Conservation (phyloP, 179 eudicot genomes). For the Nepenthes alata region DNA sequence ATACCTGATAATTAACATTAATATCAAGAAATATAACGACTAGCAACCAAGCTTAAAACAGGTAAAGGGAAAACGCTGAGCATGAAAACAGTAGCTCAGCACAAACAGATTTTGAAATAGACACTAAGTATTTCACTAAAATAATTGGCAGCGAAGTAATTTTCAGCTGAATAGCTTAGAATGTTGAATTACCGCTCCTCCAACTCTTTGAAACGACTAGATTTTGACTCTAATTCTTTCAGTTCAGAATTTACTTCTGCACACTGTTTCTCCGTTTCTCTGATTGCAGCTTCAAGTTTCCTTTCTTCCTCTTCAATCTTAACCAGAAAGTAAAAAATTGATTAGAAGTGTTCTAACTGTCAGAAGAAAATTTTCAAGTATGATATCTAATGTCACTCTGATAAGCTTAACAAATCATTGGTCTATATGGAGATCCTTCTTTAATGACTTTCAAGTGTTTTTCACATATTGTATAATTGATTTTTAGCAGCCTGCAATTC, state of each 20-base stretch:
- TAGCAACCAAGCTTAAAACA: not conserved
- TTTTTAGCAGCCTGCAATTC: no score
- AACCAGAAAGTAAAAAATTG: constrained; percentile 10
- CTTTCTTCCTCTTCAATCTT: constrained; percentile 93
- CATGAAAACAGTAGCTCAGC: not conserved
- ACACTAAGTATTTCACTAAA: not conserved
- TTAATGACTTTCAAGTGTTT: no score
- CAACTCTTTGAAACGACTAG: constrained; percentile 76
- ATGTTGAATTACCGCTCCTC: constrained; percentile 63
- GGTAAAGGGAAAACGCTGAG: not conserved
- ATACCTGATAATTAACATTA: constrained; percentile 39
- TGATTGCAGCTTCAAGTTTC: constrained; percentile 85
- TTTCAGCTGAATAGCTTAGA: constrained; percentile 1
- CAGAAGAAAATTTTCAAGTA: constrained; percentile 1
- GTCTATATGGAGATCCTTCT: no score
- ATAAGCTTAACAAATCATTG: no score
- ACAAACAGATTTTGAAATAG: not conserved
- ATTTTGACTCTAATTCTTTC: constrained; percentile 78
- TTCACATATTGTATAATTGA: no score
- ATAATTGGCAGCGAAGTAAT: not conserved
- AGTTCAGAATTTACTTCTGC: constrained; percentile 70
- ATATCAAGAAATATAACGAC: constrained; percentile 8
- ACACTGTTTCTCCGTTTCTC: constrained; percentile 89
- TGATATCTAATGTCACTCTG: no score
- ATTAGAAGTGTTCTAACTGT: constrained; percentile 13